These are phyloP conservation scores for Fomitopsis palustris DNA, from an alignment of 1,284 basidiomycete species.

Conservation along the genomic window DNA sequence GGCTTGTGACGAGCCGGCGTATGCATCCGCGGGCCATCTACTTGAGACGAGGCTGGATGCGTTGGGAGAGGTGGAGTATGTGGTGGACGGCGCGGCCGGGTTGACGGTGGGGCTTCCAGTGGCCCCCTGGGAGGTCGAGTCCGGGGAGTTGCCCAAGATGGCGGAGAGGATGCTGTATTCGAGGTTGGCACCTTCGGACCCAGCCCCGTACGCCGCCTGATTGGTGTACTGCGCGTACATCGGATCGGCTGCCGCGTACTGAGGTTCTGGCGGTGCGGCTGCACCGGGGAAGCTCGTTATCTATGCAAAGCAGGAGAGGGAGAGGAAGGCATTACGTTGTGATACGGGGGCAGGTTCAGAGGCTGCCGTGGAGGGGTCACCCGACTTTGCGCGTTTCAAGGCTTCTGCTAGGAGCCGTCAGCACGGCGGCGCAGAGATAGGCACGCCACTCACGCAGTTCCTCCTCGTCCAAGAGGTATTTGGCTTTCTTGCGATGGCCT, in stretches of 20 bases:
- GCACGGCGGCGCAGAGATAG: conserved; percentile 13
- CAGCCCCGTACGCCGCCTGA: conserved; percentile 50
- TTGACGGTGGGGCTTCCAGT: conserved; percentile 32
- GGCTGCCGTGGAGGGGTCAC: conserved; percentile 24
- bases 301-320: conserved; percentile 5
- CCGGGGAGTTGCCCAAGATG: conserved; percentile 80
- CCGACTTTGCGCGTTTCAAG: conserved; percentile 53
- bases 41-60: conserved; percentile 31
- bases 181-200: conserved; percentile 83
- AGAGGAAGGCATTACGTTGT: conserved; percentile 24
- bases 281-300: conserved; percentile 8
- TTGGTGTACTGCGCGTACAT: conserved; percentile 44
- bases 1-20: conserved; percentile 6
- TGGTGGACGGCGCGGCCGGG: conserved; percentile 9
- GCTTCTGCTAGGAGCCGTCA: conserved; percentile 45
- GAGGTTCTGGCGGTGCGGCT: conserved; percentile 16
- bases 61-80: conserved; percentile 18
- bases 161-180: conserved; percentile 91
- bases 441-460: conserved; percentile 70
- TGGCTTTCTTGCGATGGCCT: conserved; percentile 96
- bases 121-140: conserved; percentile 39
- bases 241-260: conserved; percentile 43
- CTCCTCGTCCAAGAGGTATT: conserved; percentile 91
- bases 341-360: conserved; percentile 25
- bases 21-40: conserved; percentile 42